Conservation (phyloP, 495 filamentous ascomycete genomes). For the Sporormia fimetaria region DNA sequence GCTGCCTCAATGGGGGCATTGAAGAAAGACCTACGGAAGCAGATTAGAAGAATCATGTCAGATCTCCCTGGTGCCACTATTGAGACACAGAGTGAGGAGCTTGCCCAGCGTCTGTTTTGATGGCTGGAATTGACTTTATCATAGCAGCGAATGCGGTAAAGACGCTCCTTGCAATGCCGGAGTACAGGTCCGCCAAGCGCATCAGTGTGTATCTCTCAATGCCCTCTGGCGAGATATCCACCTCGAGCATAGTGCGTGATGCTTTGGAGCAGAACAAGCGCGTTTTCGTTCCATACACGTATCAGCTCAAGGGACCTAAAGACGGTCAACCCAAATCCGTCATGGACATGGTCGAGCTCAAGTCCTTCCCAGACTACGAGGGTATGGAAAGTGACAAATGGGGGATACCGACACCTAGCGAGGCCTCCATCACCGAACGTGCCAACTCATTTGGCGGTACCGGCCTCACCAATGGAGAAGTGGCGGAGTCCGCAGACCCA, state of each 20-base stretch:
- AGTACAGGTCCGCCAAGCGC: conserved; percentile 58
- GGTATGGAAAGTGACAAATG: conserved; percentile 65
- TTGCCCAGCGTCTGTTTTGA: too few species aligned
- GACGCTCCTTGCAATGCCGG: conserved; percentile 46
- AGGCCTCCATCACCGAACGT: conserved; percentile 48
- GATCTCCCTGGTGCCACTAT: conserved; percentile 47
- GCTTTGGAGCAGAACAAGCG: conserved; percentile 65
- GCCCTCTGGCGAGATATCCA: conserved; percentile 73
- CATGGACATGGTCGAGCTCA: conserved; percentile 89
- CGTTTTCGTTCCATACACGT: conserved; percentile 84
- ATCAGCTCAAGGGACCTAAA: conserved; percentile 42
- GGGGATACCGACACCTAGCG: conserved; percentile 76
- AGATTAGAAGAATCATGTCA: conserved; percentile 53
- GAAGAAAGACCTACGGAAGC: conserved; percentile 61
- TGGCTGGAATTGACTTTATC: too few species aligned
- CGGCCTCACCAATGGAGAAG: conserved; percentile 26
- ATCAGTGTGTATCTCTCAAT: conserved; percentile 90
- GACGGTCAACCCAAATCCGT: conserved; percentile 42
- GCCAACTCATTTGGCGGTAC: conserved; percentile 57
- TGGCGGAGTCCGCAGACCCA: conserved; percentile 24
- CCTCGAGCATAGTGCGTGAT: conserved; percentile 65
- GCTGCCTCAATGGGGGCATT: conserved; percentile 43
- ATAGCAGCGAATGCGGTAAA: conserved; percentile 40
- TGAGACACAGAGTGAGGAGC: conserved; percentile 51
- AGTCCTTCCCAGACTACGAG: conserved; percentile 62